These are phyloP conservation scores for Ganoderma leucocontextum DNA, from an alignment of 1,284 basidiomycete species.

Conservation along the genomic window DNA sequence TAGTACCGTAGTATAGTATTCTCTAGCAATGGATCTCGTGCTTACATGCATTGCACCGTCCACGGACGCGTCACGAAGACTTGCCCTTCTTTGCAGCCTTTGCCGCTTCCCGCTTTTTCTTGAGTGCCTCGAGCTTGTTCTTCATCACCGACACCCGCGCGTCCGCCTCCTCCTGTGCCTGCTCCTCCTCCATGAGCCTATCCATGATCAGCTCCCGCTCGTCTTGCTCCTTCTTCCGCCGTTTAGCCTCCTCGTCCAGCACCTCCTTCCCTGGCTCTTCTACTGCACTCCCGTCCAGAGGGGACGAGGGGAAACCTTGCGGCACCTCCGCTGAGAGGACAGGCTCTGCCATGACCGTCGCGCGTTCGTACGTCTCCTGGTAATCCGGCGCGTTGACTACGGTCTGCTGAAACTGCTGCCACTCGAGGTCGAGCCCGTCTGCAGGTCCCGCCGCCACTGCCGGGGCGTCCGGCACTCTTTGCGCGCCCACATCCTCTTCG, in stretches of 20 bases:
- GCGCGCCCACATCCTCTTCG: constrained; percentile 23
- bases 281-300: constrained; percentile 34
- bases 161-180: constrained; percentile 85
- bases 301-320: constrained; percentile 60
- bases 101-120: constrained; percentile 59
- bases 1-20: not conserved
- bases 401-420: constrained; percentile 72
- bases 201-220: constrained; percentile 86
- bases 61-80: constrained; percentile 6
- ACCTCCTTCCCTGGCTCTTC: constrained; percentile 43
- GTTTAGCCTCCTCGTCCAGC: constrained; percentile 54
- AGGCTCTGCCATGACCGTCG: constrained; percentile 76
- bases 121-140: constrained; percentile 67
- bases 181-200: constrained; percentile 79
- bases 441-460: constrained; percentile 31
- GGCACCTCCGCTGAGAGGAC: constrained; percentile 56
- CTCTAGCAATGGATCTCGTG: constrained; percentile 3
- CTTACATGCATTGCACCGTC: constrained; percentile 9
- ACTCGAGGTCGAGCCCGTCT: constrained; percentile 66
- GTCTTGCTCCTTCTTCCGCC: constrained; percentile 64
- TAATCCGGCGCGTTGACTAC: constrained; percentile 53
- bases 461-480: constrained; percentile 33
- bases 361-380: constrained; percentile 65
- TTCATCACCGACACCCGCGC: constrained; percentile 73
- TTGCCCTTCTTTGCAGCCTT: constrained; percentile 38